A percentile compares a stretch with the other conserved stretches of the same genome.
Evolutionary conservation across 148 eudicot genomes (phyloP).

Genomic region (Camellia japonica): DNA sequence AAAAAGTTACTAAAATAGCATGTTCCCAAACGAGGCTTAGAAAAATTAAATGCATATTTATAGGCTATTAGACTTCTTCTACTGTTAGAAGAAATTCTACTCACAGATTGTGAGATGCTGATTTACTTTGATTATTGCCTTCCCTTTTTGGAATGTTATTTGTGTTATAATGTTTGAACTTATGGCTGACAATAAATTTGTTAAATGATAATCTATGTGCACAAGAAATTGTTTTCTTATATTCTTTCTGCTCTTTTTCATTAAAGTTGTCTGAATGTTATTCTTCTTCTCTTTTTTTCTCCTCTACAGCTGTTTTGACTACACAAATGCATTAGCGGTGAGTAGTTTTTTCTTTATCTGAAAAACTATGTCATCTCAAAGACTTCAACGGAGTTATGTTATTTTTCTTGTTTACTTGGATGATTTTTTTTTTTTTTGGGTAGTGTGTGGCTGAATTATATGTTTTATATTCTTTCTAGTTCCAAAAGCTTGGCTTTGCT

Average conservation of each 20-base stretch:
- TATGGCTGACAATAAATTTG: neutral
- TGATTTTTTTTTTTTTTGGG: no score
- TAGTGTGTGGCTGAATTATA: neutral
- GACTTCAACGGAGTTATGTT: neutral
- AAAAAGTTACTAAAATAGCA: no score
- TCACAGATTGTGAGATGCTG: neutral
- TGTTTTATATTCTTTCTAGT: neutral
- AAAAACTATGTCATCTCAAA: neutral
- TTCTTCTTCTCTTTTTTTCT: neutral
- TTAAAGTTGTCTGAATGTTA: conserved; percentile 11
- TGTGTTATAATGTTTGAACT: neutral
- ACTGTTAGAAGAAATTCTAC: neutral
- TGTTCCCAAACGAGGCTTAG: no score
- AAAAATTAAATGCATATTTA: no score
- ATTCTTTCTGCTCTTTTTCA: neutral
- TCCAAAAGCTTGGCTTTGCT: neutral
- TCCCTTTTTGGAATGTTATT: neutral
- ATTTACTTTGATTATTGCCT: neutral
- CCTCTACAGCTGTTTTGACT: conserved; percentile 94
- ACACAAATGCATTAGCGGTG: conserved; percentile 97
- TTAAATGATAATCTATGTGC: neutral
- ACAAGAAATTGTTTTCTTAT: neutral
- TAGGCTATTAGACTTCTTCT: neutral
- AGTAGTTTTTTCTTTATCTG: conserved; percentile 30
- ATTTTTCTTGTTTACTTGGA: neutral